Evolutionary conservation across 768 basidiomycete species (phyloP).

Genomic region (Calvatia gigantea): DNA sequence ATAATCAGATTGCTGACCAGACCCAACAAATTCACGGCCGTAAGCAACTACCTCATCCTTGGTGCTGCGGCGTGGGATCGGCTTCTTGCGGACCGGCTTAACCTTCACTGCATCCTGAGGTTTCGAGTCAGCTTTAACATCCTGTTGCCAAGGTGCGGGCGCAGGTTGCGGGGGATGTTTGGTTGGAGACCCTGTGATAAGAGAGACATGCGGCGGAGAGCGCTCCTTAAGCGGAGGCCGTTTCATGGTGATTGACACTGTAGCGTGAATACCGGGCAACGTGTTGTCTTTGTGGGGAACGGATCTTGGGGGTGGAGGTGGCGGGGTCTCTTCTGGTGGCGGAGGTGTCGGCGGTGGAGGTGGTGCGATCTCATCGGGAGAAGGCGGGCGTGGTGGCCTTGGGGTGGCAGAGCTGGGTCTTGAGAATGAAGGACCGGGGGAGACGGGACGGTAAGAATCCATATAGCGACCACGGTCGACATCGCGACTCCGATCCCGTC

Average conservation of each 20-base stretch:
- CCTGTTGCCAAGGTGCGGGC: constrained; percentile 20
- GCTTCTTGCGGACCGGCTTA: constrained; percentile 30
- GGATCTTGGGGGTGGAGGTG: constrained; percentile 18
- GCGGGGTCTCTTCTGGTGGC: constrained; percentile 18
- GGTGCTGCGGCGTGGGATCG: constrained; percentile 38
- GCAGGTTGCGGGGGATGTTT: constrained; percentile 22
- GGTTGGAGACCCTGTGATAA: constrained; percentile 25
- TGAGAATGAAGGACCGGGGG: constrained; percentile 17
- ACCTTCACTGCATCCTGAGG: constrained; percentile 23
- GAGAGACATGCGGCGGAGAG: constrained; percentile 25
- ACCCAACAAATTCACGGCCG: constrained; percentile 63
- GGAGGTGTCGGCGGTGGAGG: constrained; percentile 16
- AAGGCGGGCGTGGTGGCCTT: constrained; percentile 16
- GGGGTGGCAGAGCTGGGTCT: constrained; percentile 18
- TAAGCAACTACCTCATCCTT: constrained; percentile 69
- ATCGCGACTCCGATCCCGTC: constrained; percentile 19
- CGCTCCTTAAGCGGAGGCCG: constrained; percentile 15
- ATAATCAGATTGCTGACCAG: constrained; percentile 73
- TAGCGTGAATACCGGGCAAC: neutral
- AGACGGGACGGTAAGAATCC: constrained; percentile 21
- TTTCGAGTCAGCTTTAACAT: constrained; percentile 16
- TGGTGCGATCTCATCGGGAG: constrained; percentile 12
- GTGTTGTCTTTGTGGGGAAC: constrained; percentile 15
- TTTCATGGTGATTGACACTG: constrained; percentile 5
- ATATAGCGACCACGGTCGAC: constrained; percentile 20